Percentiles rank a stretch among this genome's conserved stretches.
Conservation (phyloP, 495 filamentous ascomycete species). For the Astrothelium subdiscretum region DNA sequence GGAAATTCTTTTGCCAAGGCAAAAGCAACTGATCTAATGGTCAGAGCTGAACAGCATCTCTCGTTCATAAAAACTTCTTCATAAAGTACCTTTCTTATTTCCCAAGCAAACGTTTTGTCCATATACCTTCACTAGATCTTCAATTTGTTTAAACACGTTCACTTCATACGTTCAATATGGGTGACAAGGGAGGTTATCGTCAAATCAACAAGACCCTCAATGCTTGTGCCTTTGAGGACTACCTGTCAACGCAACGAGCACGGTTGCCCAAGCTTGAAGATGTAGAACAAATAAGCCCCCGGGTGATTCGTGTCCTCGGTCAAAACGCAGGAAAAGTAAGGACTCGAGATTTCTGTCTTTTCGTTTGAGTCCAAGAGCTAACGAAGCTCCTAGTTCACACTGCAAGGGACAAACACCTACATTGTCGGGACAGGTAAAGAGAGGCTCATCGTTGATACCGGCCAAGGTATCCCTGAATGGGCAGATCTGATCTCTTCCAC, state of each 20-base stretch:
- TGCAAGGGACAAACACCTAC: constrained; percentile 79
- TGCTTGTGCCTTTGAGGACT: constrained; percentile 35
- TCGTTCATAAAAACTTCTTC: too few relatives aligned
- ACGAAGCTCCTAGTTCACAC: constrained; percentile 29
- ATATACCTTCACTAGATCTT: too few relatives aligned
- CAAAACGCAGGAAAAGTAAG: constrained; percentile 69
- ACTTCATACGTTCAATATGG: neutral
- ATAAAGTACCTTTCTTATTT: too few relatives aligned
- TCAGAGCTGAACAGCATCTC: too few relatives aligned
- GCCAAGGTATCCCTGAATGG: constrained; percentile 46
- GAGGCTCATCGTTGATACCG: constrained; percentile 71
- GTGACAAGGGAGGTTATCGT: constrained; percentile 29
- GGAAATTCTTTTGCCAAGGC: too few relatives aligned
- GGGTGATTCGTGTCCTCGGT: constrained; percentile 47
- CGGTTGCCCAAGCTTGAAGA: constrained; percentile 27
- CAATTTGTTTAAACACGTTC: neutral
- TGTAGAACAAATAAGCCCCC: constrained; percentile 31
- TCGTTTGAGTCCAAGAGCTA: neutral
- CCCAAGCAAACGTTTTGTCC: too few relatives aligned
- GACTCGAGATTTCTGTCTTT: neutral
- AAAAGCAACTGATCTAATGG: too few relatives aligned
- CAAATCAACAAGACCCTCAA: constrained; percentile 39
- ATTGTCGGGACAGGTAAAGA: constrained; percentile 57
- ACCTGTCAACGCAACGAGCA: constrained; percentile 26
- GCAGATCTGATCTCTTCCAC: constrained; percentile 17